Conservation (phyloP, 805 yeast species). For the Myxozyma melibiosi region DNA sequence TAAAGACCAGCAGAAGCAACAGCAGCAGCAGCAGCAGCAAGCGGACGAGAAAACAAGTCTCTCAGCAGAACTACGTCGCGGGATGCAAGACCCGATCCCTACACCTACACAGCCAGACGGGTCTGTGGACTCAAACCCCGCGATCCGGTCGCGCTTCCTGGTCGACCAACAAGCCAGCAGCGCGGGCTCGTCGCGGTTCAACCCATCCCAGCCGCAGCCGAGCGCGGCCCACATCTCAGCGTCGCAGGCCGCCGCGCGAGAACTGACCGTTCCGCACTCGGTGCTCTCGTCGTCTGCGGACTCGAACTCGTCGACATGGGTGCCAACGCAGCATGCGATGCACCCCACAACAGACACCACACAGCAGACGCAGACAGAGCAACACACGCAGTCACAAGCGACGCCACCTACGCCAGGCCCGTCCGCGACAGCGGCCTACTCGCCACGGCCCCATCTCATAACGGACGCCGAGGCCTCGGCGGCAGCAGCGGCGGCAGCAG, state of each 20-base stretch:
- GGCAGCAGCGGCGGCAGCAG: slow-evolving; percentile 32
- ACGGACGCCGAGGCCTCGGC: slow-evolving; percentile 32
- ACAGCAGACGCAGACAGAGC: too few relatives aligned
- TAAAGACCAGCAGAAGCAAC: background rate
- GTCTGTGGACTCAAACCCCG: slow-evolving; percentile 23
- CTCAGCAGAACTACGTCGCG: slow-evolving; percentile 5
- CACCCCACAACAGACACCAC: too few relatives aligned
- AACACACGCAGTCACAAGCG: background rate
- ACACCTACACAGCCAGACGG: background rate
- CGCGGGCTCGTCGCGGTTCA: background rate
- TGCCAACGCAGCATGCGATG: slow-evolving; percentile 2
- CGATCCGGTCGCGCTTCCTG: slow-evolving; percentile 25
- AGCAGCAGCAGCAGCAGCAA: slow-evolving; percentile 5
- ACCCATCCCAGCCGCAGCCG: background rate
- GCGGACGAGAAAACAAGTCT: background rate
- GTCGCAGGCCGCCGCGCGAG: slow-evolving; percentile 5
- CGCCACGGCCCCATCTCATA: slow-evolving; percentile 17
- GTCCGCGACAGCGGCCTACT: slow-evolving; percentile 4
- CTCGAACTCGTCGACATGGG: slow-evolving; percentile 16
- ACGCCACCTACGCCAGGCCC: background rate
- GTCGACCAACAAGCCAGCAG: slow-evolving; percentile 1
- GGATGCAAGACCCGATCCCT: slow-evolving; percentile 2
- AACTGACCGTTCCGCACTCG: background rate
- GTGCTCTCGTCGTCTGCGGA: slow-evolving; percentile 8
- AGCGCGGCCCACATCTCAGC: background rate